Conservation (phyloP, 306 rosid genomes). For the Prunus fruticosa region DNA sequence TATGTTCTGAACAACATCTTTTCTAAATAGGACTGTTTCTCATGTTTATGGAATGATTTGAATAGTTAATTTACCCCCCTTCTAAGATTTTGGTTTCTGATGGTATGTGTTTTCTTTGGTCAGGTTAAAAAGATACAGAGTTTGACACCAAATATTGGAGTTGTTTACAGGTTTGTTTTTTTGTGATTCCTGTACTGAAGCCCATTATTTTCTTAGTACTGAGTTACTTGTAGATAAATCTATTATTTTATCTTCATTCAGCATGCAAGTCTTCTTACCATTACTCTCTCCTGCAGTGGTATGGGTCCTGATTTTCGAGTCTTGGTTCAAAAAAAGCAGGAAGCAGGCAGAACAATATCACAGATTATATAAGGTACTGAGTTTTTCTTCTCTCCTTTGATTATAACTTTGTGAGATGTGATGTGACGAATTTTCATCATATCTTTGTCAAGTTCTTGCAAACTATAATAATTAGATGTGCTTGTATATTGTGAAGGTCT, state of each 20-base stretch:
- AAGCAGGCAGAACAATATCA: slow-evolving; percentile 96
- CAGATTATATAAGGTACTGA: slow-evolving; percentile 67
- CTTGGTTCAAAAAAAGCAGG: slow-evolving; percentile 92
- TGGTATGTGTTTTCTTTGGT: slow-evolving; percentile 15
- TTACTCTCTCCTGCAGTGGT: slow-evolving; percentile 49
- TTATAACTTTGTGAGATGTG: not conserved
- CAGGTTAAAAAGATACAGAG: slow-evolving; percentile 89
- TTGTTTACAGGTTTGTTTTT: slow-evolving; percentile 76
- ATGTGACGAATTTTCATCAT: not conserved
- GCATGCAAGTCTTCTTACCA: not conserved
- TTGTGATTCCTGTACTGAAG: not conserved
- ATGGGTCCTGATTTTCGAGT: slow-evolving; percentile 99
- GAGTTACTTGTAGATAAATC: not conserved
- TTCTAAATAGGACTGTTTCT: not conserved
- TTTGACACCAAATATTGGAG: slow-evolving; percentile 90
- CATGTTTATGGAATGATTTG: not conserved
- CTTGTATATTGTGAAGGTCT: not conserved
- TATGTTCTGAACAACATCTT: not conserved
- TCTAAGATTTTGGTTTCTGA: not conserved
- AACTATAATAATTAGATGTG: not conserved
- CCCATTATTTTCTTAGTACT: not conserved
- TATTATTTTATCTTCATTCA: not conserved
- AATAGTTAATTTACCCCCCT: not conserved
- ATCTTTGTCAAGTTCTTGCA: not conserved
- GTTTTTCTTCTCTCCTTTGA: not conserved